A percentile compares a stretch with the other conserved stretches of the same genome.
Conservation (phyloP, 148 eudicot species). For the Rhododendron mucronatum region DNA sequence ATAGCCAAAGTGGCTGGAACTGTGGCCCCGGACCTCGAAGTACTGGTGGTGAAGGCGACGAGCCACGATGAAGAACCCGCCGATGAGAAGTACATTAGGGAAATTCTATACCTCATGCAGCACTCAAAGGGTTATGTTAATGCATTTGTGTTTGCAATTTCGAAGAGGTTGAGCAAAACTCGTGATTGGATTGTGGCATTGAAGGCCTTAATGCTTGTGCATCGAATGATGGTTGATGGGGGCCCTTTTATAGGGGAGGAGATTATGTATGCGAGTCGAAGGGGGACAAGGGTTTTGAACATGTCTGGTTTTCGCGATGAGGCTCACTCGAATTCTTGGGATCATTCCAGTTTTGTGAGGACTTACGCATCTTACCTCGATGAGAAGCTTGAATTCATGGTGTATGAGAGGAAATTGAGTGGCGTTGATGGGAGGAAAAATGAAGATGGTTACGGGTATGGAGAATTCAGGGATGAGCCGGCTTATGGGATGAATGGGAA, state of each 20-base stretch:
- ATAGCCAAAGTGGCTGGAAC: constrained; percentile 87
- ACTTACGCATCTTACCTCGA: constrained; percentile 50
- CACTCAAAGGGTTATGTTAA: constrained; percentile 62
- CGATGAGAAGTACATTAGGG: constrained; percentile 67
- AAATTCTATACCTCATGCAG: constrained; percentile 61
- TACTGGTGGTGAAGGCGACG: constrained; percentile 85
- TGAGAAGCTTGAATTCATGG: constrained; percentile 37
- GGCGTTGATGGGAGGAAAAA: constrained; percentile 7
- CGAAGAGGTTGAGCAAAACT: constrained; percentile 71
- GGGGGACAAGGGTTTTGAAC: constrained; percentile 39
- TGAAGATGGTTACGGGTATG: constrained; percentile 7
- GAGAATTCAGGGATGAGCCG: constrained; percentile 11
- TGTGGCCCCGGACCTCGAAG: constrained; percentile 88
- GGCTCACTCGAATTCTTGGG: constrained; percentile 54
- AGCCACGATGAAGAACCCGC: constrained; percentile 89
- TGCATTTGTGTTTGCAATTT: constrained; percentile 54
- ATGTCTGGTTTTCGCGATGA: constrained; percentile 55
- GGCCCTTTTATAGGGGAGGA: constrained; percentile 31
- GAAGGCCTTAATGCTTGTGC: constrained; percentile 62
- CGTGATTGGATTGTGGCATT: constrained; percentile 90
- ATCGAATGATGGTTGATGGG: constrained; percentile 40
- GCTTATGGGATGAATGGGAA: constrained; percentile 18
- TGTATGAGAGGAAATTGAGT: constrained; percentile 27
- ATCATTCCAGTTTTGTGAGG: constrained; percentile 51
- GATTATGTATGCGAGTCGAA: constrained; percentile 31